phyloP scores from a whole-genome alignment of 192 early-diverging fungal genomes.

The Geosiphon pyriformis region DNA sequence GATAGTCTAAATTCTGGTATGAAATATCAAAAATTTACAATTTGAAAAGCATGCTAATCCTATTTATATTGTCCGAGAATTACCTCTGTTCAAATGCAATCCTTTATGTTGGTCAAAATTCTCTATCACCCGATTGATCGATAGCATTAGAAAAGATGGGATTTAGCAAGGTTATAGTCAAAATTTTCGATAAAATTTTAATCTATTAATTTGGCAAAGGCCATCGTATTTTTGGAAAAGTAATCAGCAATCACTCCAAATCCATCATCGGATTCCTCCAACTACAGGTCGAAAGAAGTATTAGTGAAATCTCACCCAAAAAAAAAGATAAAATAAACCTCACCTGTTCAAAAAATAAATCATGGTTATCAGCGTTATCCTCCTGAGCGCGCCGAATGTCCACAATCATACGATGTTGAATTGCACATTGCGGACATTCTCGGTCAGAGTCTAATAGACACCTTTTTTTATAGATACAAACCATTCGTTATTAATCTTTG shows the following conservation, averaged over 20 bases:
- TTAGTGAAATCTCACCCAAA: not conserved
- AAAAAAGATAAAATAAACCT: constrained; percentile 6
- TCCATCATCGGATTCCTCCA: constrained; percentile 74
- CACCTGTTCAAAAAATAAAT: constrained; percentile 76
- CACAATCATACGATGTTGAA: constrained; percentile 76
- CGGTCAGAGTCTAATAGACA: constrained; percentile 51
- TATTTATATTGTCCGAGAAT: no score
- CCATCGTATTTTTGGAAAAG: constrained; percentile 83
- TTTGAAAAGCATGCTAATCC: no score
- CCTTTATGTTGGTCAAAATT: no score
- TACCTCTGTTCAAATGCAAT: no score
- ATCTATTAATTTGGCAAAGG: constrained; percentile 56
- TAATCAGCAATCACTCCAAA: constrained; percentile 86
- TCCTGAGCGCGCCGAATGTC: constrained; percentile 79
- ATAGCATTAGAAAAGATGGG: no score
- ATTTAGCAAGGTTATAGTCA: no score
- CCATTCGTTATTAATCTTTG: no score
- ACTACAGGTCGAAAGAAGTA: constrained; percentile 44
- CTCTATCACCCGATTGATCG: no score
- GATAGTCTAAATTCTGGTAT: no score
- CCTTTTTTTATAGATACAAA: no score
- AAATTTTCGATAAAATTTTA: no score
- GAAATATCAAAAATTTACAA: no score
- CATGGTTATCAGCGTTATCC: constrained; percentile 67
- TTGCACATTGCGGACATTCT: constrained; percentile 76